A percentile compares a stretch with the other conserved stretches of the same genome.
Conservation (phyloP, 768 basidiomycete genomes). For the Serendipita indica region DNA sequence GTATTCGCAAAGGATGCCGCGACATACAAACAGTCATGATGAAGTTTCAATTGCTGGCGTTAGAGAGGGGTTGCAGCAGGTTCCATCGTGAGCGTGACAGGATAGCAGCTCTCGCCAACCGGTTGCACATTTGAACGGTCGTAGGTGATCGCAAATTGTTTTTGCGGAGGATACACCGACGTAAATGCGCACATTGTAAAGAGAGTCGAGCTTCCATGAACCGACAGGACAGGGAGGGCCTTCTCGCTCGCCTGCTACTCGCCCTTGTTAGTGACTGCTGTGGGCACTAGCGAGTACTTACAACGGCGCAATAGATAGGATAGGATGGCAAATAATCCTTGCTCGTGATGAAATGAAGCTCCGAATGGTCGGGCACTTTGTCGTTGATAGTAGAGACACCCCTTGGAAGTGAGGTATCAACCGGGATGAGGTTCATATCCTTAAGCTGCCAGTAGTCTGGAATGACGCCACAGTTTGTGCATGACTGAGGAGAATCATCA, state of each 20-base stretch:
- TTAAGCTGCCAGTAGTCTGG: neutral
- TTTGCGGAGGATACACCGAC: neutral
- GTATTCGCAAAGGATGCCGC: no score
- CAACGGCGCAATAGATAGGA: slow-evolving; percentile 1
- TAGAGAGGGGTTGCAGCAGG: no score
- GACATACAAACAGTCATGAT: no score
- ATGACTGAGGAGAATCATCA: neutral
- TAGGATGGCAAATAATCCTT: neutral
- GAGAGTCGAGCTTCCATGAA: neutral
- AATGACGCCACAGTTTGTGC: neutral
- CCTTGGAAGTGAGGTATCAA: neutral
- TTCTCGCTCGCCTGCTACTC: neutral
- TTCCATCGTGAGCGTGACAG: neutral
- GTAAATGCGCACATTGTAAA: slow-evolving; percentile 9
- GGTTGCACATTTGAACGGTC: neutral
- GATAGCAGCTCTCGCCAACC: neutral
- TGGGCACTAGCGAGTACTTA: neutral
- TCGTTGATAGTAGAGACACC: neutral
- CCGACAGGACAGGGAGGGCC: neutral
- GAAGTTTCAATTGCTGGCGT: no score
- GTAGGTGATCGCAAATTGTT: neutral
- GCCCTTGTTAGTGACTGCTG: neutral
- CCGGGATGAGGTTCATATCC: neutral
- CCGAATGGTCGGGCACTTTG: neutral
- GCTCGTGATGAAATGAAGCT: neutral